These are phyloP conservation scores for Microsporum canis DNA, from an alignment of 2,329 filamentous ascomycete species.

Conservation along the genomic window DNA sequence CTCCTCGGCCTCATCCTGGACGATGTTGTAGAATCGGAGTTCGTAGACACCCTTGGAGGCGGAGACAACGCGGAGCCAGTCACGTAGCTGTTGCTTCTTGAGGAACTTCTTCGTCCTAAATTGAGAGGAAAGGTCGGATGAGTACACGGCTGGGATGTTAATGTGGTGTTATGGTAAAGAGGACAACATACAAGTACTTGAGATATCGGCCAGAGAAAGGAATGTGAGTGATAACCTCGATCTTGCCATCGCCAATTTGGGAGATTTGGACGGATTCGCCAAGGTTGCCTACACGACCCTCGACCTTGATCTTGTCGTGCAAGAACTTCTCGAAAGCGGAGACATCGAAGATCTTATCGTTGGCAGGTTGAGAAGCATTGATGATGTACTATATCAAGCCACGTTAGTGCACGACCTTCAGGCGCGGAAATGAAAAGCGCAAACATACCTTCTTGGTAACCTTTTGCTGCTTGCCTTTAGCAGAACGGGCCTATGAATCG, in stretches of 20 bases:
- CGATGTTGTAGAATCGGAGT: constrained; percentile 99
- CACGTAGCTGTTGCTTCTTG: constrained; percentile 99
- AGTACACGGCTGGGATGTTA: not conserved
- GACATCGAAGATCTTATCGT: constrained; percentile 99
- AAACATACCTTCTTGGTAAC: constrained; percentile 38
- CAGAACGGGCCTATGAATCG: constrained; percentile 31
- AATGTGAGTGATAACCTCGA: constrained; percentile 94
- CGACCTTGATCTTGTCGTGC: constrained; percentile 99
- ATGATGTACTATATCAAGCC: constrained; percentile 67
- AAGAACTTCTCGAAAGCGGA: constrained; percentile 99
- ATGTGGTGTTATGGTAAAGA: not conserved
- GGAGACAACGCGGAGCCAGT: constrained; percentile 98
- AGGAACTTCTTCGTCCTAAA: constrained; percentile 99
- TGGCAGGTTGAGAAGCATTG: constrained; percentile 95
- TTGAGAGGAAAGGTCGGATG: constrained; percentile 1
- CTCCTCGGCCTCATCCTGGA: constrained; percentile 94
- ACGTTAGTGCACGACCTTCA: not conserved
- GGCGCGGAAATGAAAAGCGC: not conserved
- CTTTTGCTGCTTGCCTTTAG: constrained; percentile 37
- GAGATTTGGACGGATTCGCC: constrained; percentile 85
- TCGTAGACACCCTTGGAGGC: constrained; percentile 98
- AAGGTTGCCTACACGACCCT: constrained; percentile 95
- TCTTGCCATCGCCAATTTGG: constrained; percentile 89
- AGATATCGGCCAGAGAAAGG: constrained; percentile 98
- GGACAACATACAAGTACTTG: constrained; percentile 82